Conservation (phyloP, 163 green algal genomes). For the Chlorella variabilis region DNA sequence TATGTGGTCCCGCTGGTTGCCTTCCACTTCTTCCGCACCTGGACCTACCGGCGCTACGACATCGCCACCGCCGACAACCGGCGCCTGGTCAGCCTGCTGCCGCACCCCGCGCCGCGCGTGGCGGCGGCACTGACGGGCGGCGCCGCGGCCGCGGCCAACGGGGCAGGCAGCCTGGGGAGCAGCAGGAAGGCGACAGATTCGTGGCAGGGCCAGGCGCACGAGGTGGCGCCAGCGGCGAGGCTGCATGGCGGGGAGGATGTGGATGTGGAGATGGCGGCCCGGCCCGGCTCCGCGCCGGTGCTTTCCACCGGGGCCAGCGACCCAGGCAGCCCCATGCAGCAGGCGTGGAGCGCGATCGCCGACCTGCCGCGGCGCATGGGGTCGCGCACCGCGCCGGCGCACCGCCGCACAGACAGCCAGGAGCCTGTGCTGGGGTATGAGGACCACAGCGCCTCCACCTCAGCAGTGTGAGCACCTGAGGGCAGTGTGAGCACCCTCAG, state of each 20-base stretch:
- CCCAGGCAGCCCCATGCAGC: background rate
- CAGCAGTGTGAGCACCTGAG: too few species aligned
- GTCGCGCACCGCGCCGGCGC: background rate
- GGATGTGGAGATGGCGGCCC: conserved; percentile 8
- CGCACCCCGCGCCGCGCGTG: background rate
- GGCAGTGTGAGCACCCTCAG: too few species aligned
- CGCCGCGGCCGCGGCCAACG: background rate
- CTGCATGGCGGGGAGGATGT: background rate
- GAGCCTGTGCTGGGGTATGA: conserved; percentile 14
- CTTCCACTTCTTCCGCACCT: conserved; percentile 60
- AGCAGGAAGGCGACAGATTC: background rate
- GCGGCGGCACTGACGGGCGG: background rate
- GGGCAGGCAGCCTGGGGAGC: background rate
- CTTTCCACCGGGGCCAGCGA: background rate
- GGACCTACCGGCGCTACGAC: conserved; percentile 55
- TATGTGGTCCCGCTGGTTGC: conserved; percentile 72
- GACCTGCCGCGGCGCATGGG: conserved; percentile 11
- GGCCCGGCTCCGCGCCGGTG: background rate
- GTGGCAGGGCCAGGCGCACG: too few species aligned
- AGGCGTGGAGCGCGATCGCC: background rate
- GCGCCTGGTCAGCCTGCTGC: conserved; percentile 1
- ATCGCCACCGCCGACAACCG: conserved; percentile 10
- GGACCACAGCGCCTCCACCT: background rate
- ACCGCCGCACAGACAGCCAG: conserved; percentile 27
- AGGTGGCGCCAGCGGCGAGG: too few species aligned